Conservation (phyloP, 2,329 filamentous ascomycete species). For the Claviceps monticola region DNA sequence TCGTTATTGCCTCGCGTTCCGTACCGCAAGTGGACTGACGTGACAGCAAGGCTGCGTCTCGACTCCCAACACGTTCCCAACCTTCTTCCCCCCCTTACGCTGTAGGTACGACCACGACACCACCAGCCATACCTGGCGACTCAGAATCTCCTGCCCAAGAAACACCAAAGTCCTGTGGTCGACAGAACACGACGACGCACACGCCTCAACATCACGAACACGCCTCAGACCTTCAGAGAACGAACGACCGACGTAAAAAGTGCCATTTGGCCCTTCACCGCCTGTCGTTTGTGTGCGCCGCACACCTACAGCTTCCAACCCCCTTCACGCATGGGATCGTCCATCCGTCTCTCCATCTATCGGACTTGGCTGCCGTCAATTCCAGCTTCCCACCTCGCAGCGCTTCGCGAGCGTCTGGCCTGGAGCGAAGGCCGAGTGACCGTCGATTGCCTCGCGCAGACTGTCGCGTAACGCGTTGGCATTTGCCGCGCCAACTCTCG, state of each 20-base stretch:
- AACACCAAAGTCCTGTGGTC: neutral
- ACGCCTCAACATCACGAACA: neutral
- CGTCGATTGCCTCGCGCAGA: neutral
- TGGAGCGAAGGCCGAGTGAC: neutral
- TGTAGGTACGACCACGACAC: neutral
- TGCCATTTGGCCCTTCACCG: neutral
- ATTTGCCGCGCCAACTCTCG: neutral
- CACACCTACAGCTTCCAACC: neutral
- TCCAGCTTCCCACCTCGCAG: neutral
- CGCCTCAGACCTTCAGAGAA: too few relatives aligned
- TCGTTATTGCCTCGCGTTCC: neutral
- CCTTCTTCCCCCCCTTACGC: neutral
- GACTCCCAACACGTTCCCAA: neutral
- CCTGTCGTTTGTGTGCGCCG: neutral
- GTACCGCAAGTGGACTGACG: neutral
- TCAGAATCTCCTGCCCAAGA: neutral
- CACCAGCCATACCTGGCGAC: neutral
- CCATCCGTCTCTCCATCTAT: neutral
- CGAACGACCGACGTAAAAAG: too few relatives aligned
- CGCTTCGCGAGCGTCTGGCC: neutral
- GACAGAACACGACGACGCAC: neutral
- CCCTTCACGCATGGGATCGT: neutral
- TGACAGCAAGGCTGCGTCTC: neutral
- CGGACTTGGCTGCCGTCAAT: neutral
- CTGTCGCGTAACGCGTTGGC: neutral